These are phyloP conservation scores for Sarocladium brachiariae DNA, from an alignment of 2,329 filamentous ascomycete genomes.

Conservation along the genomic window DNA sequence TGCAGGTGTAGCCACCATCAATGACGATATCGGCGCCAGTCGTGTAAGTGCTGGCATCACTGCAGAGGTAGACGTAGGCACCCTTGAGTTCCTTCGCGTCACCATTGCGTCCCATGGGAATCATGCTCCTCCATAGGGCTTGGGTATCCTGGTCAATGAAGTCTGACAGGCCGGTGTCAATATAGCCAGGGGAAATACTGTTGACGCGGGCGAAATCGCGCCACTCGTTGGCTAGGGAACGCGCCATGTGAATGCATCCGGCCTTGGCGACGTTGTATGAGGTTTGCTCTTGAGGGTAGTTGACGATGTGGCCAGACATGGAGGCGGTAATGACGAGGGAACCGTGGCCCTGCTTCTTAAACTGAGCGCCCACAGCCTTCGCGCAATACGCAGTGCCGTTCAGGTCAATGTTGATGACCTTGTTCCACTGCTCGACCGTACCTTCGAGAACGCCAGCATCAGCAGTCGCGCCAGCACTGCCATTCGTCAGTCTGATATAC, in stretches of 20 bases:
- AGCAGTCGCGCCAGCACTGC: constrained; percentile 59
- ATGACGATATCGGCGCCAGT: constrained; percentile 62
- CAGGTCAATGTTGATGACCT: constrained; percentile 47
- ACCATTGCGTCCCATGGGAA: constrained; percentile 61
- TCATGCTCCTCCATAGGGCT: constrained; percentile 62
- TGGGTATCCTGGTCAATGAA: constrained; percentile 56
- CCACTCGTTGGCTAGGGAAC: constrained; percentile 50
- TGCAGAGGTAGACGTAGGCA: constrained; percentile 64
- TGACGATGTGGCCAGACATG: constrained; percentile 60
- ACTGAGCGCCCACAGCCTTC: constrained; percentile 51
- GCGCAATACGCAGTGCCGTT: constrained; percentile 62
- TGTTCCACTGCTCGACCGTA: constrained; percentile 57
- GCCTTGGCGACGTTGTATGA: constrained; percentile 55
- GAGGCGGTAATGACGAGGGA: constrained; percentile 58
- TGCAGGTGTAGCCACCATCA: constrained; percentile 52
- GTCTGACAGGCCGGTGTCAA: constrained; percentile 54
- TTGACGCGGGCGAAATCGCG: constrained; percentile 55
- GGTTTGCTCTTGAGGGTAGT: constrained; percentile 57
- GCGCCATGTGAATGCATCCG: constrained; percentile 35
- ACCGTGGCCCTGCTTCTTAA: constrained; percentile 50
- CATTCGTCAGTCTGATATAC: too few species aligned
- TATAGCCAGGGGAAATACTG: constrained; percentile 55
- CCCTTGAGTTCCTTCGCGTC: constrained; percentile 61
- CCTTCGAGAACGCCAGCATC: constrained; percentile 60
- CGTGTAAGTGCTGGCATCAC: constrained; percentile 64